phyloP scores from a whole-genome alignment of 179 eudicot genomes.

The Camellia oleifera region DNA sequence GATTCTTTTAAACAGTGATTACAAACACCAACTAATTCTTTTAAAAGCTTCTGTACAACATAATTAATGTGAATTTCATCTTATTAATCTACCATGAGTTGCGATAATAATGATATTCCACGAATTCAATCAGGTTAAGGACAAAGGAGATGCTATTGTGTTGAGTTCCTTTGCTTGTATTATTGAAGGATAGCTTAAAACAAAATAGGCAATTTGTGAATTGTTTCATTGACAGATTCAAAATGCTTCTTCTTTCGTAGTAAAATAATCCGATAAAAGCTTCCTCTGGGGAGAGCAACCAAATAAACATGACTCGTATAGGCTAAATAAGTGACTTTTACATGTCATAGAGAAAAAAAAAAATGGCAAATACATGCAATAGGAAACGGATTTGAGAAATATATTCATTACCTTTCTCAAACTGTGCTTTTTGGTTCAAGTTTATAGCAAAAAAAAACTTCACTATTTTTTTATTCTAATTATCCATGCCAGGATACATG shows the following conservation, averaged over 20 bases:
- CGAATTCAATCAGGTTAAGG: not conserved
- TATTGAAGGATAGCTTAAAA: too few species aligned
- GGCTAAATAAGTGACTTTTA: too few species aligned
- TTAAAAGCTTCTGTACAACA: not conserved
- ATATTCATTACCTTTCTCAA: too few species aligned
- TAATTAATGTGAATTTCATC: slow-evolving; percentile 2
- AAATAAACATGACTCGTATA: not conserved
- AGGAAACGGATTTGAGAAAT: too few species aligned
- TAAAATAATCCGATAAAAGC: not conserved
- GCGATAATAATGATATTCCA: too few species aligned
- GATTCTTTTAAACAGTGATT: not conserved
- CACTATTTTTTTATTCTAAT: too few species aligned
- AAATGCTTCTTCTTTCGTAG: not conserved
- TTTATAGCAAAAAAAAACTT: too few species aligned
- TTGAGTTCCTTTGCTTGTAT: too few species aligned
- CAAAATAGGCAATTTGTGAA: not conserved
- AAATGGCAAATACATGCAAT: too few species aligned
- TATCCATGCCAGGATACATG: too few species aligned
- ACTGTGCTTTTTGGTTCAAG: too few species aligned
- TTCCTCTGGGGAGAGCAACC: not conserved
- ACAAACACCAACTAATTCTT: not conserved
- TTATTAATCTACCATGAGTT: not conserved
- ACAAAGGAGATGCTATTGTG: not conserved
- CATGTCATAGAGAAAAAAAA: too few species aligned
- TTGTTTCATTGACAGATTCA: not conserved